Conservation (phyloP, 2,329 filamentous ascomycete species). For the Colletotrichum spinosum region DNA sequence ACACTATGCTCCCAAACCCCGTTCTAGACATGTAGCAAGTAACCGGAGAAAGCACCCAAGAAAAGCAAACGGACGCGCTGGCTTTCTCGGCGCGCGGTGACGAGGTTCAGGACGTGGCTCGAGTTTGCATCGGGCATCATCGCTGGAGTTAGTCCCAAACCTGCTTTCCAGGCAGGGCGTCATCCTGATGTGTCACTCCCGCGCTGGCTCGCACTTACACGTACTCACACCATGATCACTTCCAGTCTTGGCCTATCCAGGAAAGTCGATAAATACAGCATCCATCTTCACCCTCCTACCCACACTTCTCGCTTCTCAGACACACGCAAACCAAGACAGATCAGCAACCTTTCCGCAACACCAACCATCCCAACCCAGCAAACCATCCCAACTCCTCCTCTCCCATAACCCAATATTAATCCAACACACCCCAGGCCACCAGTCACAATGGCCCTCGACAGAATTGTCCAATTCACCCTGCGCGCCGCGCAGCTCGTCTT, state of each 20-base stretch:
- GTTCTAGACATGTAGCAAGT: slow-evolving; percentile 14
- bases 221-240: slow-evolving; percentile 1
- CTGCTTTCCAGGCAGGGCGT: slow-evolving; percentile 23
- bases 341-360: slow-evolving; percentile 8
- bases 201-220: neutral
- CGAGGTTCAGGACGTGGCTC: slow-evolving; percentile 15
- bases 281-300: neutral
- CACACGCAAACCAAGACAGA: slow-evolving; percentile 5
- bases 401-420: neutral
- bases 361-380: slow-evolving; percentile 4
- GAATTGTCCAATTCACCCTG: slow-evolving; percentile 53
- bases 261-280: slow-evolving; percentile 35
- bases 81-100: slow-evolving; percentile 30
- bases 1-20: neutral
- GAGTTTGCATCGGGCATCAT: too few species aligned
- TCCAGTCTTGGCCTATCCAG: slow-evolving; percentile 8
- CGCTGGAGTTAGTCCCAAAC: slow-evolving; percentile 18
- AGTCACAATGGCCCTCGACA: slow-evolving; percentile 52
- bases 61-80: neutral
- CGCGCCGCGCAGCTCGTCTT: slow-evolving; percentile 70
- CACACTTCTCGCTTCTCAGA: neutral
- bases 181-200: slow-evolving; percentile 25
- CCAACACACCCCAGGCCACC: neutral
- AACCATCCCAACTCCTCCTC: neutral
- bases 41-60: slow-evolving; percentile 8